These are phyloP conservation scores for Pleurozium schreberi DNA, from an alignment of 225 moss, liverwort and hornwort genomes.

Conservation along the genomic window DNA sequence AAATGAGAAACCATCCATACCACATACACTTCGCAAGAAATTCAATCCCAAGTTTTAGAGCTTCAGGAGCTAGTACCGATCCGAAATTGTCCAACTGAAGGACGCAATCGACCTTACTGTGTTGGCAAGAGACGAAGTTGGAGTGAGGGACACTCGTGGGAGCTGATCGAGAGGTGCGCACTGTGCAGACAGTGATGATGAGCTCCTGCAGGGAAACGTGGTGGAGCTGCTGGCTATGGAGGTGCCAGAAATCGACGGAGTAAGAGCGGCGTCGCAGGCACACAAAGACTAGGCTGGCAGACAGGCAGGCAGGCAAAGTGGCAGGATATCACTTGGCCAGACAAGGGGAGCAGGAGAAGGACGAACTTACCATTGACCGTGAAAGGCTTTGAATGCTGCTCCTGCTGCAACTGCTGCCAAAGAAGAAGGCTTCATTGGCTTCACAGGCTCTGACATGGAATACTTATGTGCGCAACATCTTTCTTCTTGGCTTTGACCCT, in stretches of 20 bases:
- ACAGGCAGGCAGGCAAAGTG: background rate
- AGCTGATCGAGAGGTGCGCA: background rate
- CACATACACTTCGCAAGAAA: background rate
- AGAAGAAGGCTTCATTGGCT: background rate
- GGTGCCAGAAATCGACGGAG: background rate
- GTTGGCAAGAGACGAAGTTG: background rate
- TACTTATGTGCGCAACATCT: background rate
- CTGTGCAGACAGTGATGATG: background rate
- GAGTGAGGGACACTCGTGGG: background rate
- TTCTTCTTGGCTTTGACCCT: background rate
- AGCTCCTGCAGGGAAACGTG: conserved; percentile 1
- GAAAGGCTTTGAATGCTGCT: conserved; percentile 3
- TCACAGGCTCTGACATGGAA: background rate
- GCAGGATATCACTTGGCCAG: background rate
- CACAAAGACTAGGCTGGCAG: background rate
- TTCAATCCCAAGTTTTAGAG: background rate
- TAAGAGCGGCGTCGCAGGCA: background rate
- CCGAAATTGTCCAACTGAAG: background rate
- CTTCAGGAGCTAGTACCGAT: background rate
- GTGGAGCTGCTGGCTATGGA: conserved; percentile 8
- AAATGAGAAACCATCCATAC: background rate
- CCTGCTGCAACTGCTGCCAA: background rate
- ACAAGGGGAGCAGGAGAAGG: background rate
- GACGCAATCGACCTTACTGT: background rate
- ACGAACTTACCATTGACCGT: background rate